These are phyloP conservation scores for Tricholoma hemisulphureum DNA, from an alignment of 768 basidiomycete genomes.

Conservation along the genomic window DNA sequence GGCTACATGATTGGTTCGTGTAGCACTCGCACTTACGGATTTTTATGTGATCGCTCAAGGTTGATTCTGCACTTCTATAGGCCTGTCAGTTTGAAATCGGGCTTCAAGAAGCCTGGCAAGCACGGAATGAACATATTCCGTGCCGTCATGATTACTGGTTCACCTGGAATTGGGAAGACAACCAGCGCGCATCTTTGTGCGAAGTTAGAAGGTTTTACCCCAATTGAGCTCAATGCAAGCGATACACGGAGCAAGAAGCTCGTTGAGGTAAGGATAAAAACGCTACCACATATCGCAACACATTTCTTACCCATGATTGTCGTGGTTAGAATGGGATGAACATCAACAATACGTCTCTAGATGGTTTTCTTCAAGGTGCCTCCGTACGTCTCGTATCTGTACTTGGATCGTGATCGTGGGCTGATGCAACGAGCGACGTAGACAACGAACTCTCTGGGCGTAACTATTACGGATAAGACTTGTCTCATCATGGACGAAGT, in stretches of 20 bases:
- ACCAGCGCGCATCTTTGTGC: constrained; percentile 93
- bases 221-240: constrained; percentile 96
- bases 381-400: constrained; percentile 35
- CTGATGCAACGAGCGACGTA: constrained; percentile 20
- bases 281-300: neutral
- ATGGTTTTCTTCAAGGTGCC: constrained; percentile 74
- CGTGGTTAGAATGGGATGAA: constrained; percentile 75
- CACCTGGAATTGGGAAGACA: constrained; percentile 98
- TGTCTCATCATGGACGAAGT: constrained; percentile 99
- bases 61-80: constrained; percentile 37
- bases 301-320: neutral
- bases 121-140: constrained; percentile 82
- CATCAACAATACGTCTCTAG: constrained; percentile 83
- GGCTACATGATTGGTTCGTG: constrained; percentile 85
- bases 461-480: constrained; percentile 72
- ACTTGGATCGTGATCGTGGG: neutral
- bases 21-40: neutral
- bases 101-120: constrained; percentile 95
- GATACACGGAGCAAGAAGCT: constrained; percentile 96
- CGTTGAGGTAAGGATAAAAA: constrained; percentile 68
- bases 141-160: constrained; percentile 86
- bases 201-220: constrained; percentile 84
- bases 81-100: constrained; percentile 66
- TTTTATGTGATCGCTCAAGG: neutral
- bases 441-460: constrained; percentile 66